A percentile compares a stretch with the other conserved stretches of the same genome.
Evolutionary conservation across 2,329 filamentous ascomycete genomes (phyloP).

Genomic region (Aspergillus sp.): DNA sequence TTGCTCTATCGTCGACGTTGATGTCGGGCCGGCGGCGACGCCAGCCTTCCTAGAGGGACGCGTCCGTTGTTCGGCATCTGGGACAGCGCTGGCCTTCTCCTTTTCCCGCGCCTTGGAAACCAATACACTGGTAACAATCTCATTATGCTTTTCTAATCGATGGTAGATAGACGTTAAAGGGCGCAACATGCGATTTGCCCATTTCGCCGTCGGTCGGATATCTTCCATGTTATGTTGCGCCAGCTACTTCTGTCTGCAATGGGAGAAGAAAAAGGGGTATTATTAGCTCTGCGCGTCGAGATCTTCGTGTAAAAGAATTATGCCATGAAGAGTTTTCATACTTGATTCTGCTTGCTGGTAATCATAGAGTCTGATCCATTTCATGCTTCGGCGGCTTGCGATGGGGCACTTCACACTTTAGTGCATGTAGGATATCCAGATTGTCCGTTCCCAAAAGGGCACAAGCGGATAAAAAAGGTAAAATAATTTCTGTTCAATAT

Average conservation of each 20-base stretch:
- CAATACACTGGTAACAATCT: conserved; percentile 30
- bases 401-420: neutral
- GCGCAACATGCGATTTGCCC: conserved; percentile 45
- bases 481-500: conserved; percentile 9
- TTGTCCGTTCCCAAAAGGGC: neutral
- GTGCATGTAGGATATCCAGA: neutral
- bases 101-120: conserved; percentile 22
- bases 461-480: neutral
- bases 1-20: neutral
- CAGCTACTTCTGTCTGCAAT: conserved; percentile 1
- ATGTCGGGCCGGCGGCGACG: too few species aligned
- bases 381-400: conserved; percentile 1
- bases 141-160: conserved; percentile 42
- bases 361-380: conserved; percentile 14
- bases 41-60: conserved; percentile 3
- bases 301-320: neutral
- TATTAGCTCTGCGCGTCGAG: neutral
- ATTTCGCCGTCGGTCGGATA: conserved; percentile 41
- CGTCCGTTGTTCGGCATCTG: conserved; percentile 3
- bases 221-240: conserved; percentile 37
- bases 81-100: conserved; percentile 9
- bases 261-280: neutral
- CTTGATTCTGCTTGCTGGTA: conserved; percentile 4
- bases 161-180: conserved; percentile 42
- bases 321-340: neutral